These are phyloP conservation scores for Chenopodium quinoa DNA, from an alignment of 148 eudicot species.

Conservation along the genomic window DNA sequence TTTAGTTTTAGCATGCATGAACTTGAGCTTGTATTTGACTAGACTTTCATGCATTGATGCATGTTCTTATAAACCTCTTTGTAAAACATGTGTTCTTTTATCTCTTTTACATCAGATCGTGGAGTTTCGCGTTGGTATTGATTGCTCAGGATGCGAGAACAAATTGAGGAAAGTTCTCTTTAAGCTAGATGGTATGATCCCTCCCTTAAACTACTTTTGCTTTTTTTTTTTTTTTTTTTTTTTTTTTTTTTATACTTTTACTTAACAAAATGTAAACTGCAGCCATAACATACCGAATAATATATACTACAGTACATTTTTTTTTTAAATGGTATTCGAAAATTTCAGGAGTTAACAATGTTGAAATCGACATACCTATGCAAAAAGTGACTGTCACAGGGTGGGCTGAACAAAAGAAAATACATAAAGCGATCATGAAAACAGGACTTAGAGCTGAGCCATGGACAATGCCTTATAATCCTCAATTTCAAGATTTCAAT, in stretches of 20 bases:
- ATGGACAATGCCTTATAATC: constrained; percentile 60
- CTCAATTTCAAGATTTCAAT: constrained; percentile 35
- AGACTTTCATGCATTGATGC: too few relatives aligned
- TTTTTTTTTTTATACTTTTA: not conserved
- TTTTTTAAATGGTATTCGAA: not conserved
- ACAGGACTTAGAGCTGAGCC: constrained; percentile 59
- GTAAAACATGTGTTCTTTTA: not conserved
- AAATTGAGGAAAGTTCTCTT: constrained; percentile 58
- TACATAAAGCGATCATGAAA: constrained; percentile 47
- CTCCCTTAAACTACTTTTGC: not conserved
- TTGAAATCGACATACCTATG: constrained; percentile 56
- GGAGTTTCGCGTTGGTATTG: constrained; percentile 68
- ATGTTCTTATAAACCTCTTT: too few relatives aligned
- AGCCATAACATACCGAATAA: too few relatives aligned
- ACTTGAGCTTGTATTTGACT: too few relatives aligned
- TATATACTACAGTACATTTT: too few relatives aligned
- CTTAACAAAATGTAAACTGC: too few relatives aligned
- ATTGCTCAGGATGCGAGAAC: constrained; percentile 62
- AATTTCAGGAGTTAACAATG: constrained; percentile 48
- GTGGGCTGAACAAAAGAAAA: constrained; percentile 42
- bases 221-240: not conserved
- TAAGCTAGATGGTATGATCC: constrained; percentile 45
- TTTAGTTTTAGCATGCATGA: too few relatives aligned
- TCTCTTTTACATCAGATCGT: constrained; percentile 39
- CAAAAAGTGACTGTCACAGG: constrained; percentile 73